Evolutionary conservation across 1,139 yeast species (phyloP), one percentile per base, ranked within the genome.

Genomic region (Hyphopichia burtonii): DNA sequence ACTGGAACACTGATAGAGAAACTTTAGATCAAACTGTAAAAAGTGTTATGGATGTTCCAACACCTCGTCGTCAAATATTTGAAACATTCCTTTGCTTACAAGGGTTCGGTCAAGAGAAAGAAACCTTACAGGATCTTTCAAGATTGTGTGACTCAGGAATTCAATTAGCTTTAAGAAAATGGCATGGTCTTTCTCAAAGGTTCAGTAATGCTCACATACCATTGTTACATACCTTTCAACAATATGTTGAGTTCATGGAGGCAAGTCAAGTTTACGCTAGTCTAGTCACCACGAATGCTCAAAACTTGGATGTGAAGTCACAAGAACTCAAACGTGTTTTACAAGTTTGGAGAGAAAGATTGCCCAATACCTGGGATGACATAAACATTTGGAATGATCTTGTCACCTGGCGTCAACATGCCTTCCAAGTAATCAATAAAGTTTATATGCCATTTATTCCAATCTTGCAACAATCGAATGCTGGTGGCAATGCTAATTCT

Each of bases 351-450:
- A 77, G 99, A 58, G 99, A 93, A 59, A 82, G 99, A 50, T 71
- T 94, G 41, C 99, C 99, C 10, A 94, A 94, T 55, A 73, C 82
- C 12, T 93, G 97, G 97, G 99, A 94, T 65, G 99, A 94, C 59
- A 91, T 94, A 53, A 91, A 89, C 60, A 79, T 91, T 49, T 94
- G 99, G 99, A 91, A 95, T 52, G 99, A 94, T 58, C 71, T 94
- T 49, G 96, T 93, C 8, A 91, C 99, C 0, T 94, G 99, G 98
- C 78, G 99, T 58, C 97, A 93, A 63, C 98, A 93, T 64, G 97
- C 96, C 0, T 94, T 94, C 75, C 91, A 88, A 52, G 96, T 91
- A n/a, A 89, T 94, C 56, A 93, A 94, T 68, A 87, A 87, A 60
- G 95, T 88, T 1, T 93, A 93, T 63, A 78, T 91, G 76, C 99